Conservation (phyloP, 2,329 filamentous ascomycete genomes). For the Botrytis aclada region DNA sequence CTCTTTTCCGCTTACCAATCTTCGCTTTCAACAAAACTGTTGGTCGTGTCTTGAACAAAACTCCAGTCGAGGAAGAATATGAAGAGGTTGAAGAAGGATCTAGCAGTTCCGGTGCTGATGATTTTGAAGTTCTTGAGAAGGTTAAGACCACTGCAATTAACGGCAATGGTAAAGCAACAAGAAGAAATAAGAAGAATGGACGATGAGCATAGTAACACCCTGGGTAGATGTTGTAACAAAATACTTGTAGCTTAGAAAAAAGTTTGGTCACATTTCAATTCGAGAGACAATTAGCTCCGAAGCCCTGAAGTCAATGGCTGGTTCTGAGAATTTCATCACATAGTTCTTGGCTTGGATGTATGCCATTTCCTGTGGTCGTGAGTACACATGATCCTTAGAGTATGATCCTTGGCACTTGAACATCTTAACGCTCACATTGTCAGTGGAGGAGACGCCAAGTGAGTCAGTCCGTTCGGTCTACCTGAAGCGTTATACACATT, state of each 20-base stretch:
- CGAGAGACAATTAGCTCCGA: not conserved
- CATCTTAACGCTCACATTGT: not conserved
- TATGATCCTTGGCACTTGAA: not conserved
- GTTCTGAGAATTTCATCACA: not conserved
- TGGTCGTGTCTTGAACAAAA: constrained; percentile 48
- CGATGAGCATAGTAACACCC: constrained; percentile 16
- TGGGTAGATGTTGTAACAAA: constrained; percentile 20
- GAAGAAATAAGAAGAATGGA: constrained; percentile 33
- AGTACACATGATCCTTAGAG: not conserved
- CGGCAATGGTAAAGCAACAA: constrained; percentile 31
- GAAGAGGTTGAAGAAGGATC: constrained; percentile 42
- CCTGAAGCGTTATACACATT: too few relatives aligned
- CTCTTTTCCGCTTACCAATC: constrained; percentile 73
- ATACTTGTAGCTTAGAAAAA: constrained; percentile 23
- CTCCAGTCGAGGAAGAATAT: constrained; percentile 39
- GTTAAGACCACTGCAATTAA: constrained; percentile 35
- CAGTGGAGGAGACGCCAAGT: not conserved
- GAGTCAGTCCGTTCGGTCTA: not conserved
- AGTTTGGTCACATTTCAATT: not conserved
- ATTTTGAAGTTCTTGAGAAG: constrained; percentile 63
- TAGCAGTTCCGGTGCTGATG: constrained; percentile 57
- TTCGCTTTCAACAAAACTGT: constrained; percentile 63
- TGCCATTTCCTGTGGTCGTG: too few relatives aligned
- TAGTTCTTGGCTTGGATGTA: not conserved
- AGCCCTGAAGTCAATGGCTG: constrained; percentile 4